Evolutionary conservation across 176 grass and related monocot species (phyloP).

Genomic region (Eleusine indica): DNA sequence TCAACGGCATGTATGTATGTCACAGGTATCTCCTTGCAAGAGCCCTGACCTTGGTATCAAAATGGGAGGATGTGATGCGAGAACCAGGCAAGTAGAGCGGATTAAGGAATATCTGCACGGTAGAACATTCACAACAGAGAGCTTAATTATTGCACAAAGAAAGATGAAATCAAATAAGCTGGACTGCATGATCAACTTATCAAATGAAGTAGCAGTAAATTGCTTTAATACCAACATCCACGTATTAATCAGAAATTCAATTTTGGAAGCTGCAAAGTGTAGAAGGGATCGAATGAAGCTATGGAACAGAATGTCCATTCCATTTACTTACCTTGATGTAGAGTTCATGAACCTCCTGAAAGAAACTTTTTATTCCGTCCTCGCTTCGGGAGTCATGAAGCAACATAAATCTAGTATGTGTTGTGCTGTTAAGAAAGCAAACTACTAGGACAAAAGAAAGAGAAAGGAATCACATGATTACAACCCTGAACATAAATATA

Average conservation of each 20-base stretch:
- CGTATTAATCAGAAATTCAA: neutral
- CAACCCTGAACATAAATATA: slow-evolving; percentile 12
- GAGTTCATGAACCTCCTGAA: slow-evolving; percentile 89
- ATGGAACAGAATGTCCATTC: neutral
- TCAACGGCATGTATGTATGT: slow-evolving; percentile 3
- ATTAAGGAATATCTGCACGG: slow-evolving; percentile 65
- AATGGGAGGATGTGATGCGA: slow-evolving; percentile 77
- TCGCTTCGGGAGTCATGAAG: slow-evolving; percentile 79
- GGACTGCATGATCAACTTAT: neutral
- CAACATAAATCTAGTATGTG: slow-evolving; percentile 93
- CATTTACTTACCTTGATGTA: slow-evolving; percentile 75
- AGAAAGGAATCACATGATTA: slow-evolving; percentile 7
- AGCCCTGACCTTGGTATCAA: slow-evolving; percentile 75
- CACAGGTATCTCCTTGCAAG: slow-evolving; percentile 86
- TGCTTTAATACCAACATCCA: neutral
- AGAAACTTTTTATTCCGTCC: slow-evolving; percentile 85
- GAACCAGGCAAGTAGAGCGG: slow-evolving; percentile 74
- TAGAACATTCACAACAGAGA: neutral
- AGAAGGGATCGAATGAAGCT: neutral
- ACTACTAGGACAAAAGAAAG: neutral
- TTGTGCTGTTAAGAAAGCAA: slow-evolving; percentile 48
- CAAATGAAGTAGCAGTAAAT: neutral
- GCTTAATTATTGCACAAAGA: slow-evolving; percentile 9
- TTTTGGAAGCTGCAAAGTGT: neutral
- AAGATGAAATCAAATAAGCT: neutral